Conservation (phyloP, 2,329 filamentous ascomycete species). For the Blastomyces emzantsi region DNA sequence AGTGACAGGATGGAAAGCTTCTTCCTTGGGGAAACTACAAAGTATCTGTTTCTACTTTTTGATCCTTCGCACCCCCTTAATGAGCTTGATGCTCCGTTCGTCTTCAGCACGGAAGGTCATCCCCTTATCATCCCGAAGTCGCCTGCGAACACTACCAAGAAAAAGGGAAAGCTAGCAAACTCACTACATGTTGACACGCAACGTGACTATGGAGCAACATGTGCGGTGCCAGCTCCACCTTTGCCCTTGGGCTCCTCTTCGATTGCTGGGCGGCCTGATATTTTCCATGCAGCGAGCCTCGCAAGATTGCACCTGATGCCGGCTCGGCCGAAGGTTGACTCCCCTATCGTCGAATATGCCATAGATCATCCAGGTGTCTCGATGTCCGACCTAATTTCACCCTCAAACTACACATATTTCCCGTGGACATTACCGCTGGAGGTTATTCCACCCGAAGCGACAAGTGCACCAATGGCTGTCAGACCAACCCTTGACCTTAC, state of each 20-base stretch:
- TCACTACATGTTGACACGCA: conserved; percentile 5
- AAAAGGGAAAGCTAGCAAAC: conserved; percentile 11
- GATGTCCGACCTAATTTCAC: conserved; percentile 47
- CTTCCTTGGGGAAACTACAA: conserved; percentile 91
- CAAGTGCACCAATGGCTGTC: conserved; percentile 62
- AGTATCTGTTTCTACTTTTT: conserved; percentile 90
- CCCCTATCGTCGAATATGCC: conserved; percentile 47
- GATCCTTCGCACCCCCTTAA: conserved; percentile 81
- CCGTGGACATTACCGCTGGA: conserved; percentile 82
- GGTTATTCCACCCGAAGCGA: conserved; percentile 66
- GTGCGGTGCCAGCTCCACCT: conserved; percentile 52
- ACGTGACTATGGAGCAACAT: conserved; percentile 33
- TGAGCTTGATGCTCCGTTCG: conserved; percentile 72
- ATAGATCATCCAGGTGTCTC: conserved; percentile 48
- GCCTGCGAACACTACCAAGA: neutral
- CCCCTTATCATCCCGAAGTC: conserved; percentile 67
- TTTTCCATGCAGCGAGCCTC: conserved; percentile 83
- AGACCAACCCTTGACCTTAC: conserved; percentile 63
- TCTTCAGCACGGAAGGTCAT: conserved; percentile 95
- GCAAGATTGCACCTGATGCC: conserved; percentile 72
- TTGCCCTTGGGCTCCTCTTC: conserved; percentile 66
- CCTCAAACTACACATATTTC: conserved; percentile 74
- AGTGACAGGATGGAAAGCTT: conserved; percentile 98
- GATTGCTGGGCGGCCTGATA: conserved; percentile 66
- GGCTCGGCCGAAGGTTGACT: conserved; percentile 47